Base-by-base conservation (phyloP, 805 yeast species). In the Barnettozyma siamensis region DNA sequence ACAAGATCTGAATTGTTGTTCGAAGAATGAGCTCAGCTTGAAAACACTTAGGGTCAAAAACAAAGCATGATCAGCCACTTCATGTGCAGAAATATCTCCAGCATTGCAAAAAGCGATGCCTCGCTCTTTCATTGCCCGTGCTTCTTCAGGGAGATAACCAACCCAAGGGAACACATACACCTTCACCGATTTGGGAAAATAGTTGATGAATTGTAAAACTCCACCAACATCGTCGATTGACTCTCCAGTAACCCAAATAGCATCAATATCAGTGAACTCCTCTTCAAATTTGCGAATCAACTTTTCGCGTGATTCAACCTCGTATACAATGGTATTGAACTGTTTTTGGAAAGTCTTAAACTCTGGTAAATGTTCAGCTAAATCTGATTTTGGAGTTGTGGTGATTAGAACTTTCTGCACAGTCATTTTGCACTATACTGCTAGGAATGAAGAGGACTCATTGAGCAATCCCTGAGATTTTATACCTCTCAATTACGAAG, bases 51-150 rank as follows among this genome's bases (percentile, higher is more conserved):
- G 57, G 0, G 83, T 64, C 48, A 80, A 68, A 53, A 65, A 72
- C 34, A 83, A 62, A 3, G 81, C 91, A 43, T 80, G 63, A 47
- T 85, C 94, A 3, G 89, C 84, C 21, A 85, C 94, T 13, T 83
- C 81, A 31, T 69, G 75, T 1, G 84, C 76, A 0, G 83, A 78
- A 31, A 68, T 64, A 10, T 73, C 63, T 44, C 85, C 74, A 41
- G 78, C 79, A 54, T 85, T 81, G 45, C 84, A 75, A 45, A 85
- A 65, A 7, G 63, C 53, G 21, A 85, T 74, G 12, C 71, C 72
- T 29, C 70, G 66, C 27, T 62, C 65, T 23, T 64, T 59, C 62
- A 81, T 58, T 11, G 56, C 66, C 9, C 48, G 45, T 1, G 69
- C 72, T 49, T 77, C 78, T 41, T 72, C 69, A 32, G 64, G 66